These are phyloP conservation scores for Cladosporium velox DNA, from an alignment of 2,329 filamentous ascomycete genomes.

Conservation along the genomic window DNA sequence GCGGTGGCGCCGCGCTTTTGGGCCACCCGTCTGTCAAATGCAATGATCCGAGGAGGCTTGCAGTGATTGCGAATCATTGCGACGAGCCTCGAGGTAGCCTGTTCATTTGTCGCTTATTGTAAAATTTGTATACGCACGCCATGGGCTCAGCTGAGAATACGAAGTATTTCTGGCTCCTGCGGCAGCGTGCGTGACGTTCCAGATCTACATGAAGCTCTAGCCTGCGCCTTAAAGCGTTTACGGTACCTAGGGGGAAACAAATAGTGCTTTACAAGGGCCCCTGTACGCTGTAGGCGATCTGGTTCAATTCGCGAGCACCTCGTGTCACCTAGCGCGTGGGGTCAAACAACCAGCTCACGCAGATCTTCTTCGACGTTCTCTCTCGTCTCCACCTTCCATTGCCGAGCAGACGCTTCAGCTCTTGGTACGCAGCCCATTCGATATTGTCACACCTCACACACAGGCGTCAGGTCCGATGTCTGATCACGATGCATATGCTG, in stretches of 20 bases:
- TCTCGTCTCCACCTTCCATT: not conserved
- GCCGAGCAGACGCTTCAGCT: slow-evolving; percentile 2
- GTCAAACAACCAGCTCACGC: slow-evolving; percentile 2
- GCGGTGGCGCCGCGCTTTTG: slow-evolving; percentile 5
- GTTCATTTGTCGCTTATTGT: not conserved
- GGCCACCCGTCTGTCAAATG: not conserved
- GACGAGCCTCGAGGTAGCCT: not conserved
- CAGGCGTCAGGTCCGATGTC: slow-evolving; percentile 10
- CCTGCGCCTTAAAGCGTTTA: not conserved
- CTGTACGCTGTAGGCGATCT: slow-evolving; percentile 4
- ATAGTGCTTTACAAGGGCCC: slow-evolving; percentile 9
- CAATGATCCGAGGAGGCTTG: slow-evolving; percentile 1
- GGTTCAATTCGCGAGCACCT: not conserved
- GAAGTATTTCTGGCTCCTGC: not conserved
- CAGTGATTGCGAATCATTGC: not conserved
- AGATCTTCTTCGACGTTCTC: slow-evolving; percentile 8
- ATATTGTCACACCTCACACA: slow-evolving; percentile 1
- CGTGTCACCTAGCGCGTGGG: slow-evolving; percentile 10
- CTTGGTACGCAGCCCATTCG: not conserved
- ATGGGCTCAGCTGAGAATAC: not conserved
- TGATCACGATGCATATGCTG: slow-evolving; percentile 8
- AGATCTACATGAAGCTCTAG: slow-evolving; percentile 4
- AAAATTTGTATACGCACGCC: not conserved
- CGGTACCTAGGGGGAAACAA: not conserved
- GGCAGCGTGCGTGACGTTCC: not conserved